Percentiles rank a stretch among this genome's conserved stretches.
phyloP scores from a whole-genome alignment of 768 basidiomycete species.

The Epithele typhae region DNA sequence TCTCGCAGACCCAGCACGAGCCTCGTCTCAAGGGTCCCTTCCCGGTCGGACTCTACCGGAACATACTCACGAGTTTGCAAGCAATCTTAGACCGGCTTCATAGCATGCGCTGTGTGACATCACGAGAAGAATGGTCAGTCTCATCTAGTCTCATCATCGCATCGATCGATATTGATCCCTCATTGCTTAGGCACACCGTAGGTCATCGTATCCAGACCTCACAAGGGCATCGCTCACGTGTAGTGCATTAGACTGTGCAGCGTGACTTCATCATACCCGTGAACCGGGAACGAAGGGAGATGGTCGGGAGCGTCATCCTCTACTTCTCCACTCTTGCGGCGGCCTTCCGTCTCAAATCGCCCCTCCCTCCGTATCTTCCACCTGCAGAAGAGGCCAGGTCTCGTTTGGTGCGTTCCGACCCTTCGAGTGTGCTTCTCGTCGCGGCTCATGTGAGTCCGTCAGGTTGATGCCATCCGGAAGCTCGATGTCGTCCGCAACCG shows the following conservation, averaged over 20 bases:
- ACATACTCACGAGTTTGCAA: conserved; percentile 77
- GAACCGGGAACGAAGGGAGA: conserved; percentile 82
- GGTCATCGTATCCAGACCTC: conserved; percentile 19
- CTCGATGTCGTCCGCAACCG: conserved; percentile 88
- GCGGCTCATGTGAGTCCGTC: not conserved
- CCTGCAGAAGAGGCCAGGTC: conserved; percentile 85
- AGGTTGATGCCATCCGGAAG: conserved; percentile 80
- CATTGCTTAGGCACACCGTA: conserved; percentile 66
- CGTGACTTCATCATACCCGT: conserved; percentile 89
- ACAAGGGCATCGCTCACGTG: not conserved
- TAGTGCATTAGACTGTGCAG: conserved; percentile 61
- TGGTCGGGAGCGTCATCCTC: conserved; percentile 93
- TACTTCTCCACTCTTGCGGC: conserved; percentile 79
- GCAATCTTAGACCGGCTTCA: conserved; percentile 86
- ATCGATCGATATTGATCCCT: conserved; percentile 1
- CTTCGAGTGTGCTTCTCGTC: no score
- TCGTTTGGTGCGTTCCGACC: conserved; percentile 48
- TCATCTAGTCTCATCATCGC: conserved; percentile 8
- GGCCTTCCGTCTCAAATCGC: conserved; percentile 81
- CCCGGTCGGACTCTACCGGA: conserved; percentile 80
- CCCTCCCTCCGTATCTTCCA: conserved; percentile 94
- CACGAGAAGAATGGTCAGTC: conserved; percentile 85
- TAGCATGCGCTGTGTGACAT: conserved; percentile 96
- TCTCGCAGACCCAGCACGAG: conserved; percentile 88
- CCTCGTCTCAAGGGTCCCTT: conserved; percentile 96